Conservation (phyloP, 495 filamentous ascomycete genomes). For the Friedmanniomyces simplex region DNA sequence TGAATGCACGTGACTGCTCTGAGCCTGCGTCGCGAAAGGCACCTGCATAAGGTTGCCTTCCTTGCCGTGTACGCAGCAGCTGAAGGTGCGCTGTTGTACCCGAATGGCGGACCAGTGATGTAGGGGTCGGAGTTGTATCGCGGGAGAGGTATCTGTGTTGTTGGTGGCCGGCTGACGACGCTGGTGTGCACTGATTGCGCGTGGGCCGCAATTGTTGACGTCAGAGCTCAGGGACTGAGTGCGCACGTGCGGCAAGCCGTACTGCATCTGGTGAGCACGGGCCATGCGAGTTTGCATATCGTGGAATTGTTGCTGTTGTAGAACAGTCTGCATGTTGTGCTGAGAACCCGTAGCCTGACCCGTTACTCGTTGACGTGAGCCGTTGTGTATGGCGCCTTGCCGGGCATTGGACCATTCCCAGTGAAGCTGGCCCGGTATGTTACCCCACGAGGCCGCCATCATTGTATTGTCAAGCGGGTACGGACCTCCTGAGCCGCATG, state of each 20-base stretch:
- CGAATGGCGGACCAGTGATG: background rate
- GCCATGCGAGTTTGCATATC: background rate
- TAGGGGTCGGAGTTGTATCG: background rate
- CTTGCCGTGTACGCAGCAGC: background rate
- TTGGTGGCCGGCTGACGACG: background rate
- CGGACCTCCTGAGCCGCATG: background rate
- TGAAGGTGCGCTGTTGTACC: background rate
- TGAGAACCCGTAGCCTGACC: background rate
- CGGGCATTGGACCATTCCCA: background rate
- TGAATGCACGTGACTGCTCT: background rate
- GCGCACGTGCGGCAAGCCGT: background rate
- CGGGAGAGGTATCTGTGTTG: background rate
- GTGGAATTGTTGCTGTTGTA: background rate
- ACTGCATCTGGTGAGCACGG: background rate
- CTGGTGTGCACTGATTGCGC: background rate
- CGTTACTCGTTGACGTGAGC: background rate
- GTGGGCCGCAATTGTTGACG: background rate
- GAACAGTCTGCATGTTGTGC: background rate
- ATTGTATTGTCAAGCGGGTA: background rate
- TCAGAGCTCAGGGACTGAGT: background rate
- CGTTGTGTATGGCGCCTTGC: background rate
- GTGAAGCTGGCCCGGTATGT: background rate
- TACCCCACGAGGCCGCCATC: background rate
- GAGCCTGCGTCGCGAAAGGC: background rate
- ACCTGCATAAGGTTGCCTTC: constrained; percentile 1